Base-by-base conservation (phyloP, 2,329 filamentous ascomycete species). In the Exophiala xenobiotica region DNA sequence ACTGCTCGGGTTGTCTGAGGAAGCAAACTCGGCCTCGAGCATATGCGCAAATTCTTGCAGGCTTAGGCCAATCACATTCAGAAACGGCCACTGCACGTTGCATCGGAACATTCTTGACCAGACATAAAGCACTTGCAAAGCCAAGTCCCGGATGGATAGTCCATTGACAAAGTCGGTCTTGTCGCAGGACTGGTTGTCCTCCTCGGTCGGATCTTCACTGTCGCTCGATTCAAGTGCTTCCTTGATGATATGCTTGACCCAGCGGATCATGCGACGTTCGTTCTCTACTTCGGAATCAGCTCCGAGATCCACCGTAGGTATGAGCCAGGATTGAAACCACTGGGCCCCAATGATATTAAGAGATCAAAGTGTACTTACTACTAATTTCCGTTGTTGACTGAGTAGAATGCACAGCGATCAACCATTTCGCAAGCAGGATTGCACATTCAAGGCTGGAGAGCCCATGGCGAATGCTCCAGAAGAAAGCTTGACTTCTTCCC, bases 81-180 rank as follows among this genome's bases (percentile, higher is more conserved):
- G 20, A 11, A 46, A 37, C 3, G 44, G 44, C 44, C 44, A 46
- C n/a, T 37, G 27, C 20, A 37, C 29, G 23, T 37, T 37, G 44
- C 44, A 37, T 22, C 44, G 44, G 33, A 46, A 46, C 29, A 46
- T 38, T 18, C 31, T 14, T 7, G 44, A 46, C 44, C 44, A 46
- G 29, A 46, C 24, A 5, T 29, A 22, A 1, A 46, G 18, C 3
- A 46, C 44, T 14, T 37, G 29, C 7, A 38, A 20, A 7, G 44
- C 44, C 44, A 46, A 19, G 6, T 23, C 29, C 11, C 19, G 44
- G 4, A 37, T 26, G 8, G 35, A 19, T 26, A 45, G 26, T 16
- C 23, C 42, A 35, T 45, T 35, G 14, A 45, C 42, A 31, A 19
- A 29, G 4, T 45, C 42, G 42, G 42, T 45, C 42, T 33, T 45